phyloP scores from a whole-genome alignment of 2,329 filamentous ascomycete species.

The Leptographium radiaticola region DNA sequence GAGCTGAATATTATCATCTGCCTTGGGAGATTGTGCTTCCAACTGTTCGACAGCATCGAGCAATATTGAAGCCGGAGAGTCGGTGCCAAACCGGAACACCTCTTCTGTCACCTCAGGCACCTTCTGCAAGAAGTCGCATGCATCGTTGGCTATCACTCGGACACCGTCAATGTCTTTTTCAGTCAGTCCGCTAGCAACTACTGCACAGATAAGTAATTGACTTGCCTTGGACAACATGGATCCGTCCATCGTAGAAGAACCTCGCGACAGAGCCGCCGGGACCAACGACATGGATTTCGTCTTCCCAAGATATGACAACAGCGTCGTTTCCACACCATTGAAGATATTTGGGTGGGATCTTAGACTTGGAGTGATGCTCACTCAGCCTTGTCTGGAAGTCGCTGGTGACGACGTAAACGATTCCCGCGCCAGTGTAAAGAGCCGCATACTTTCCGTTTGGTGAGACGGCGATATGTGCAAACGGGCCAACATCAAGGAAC shows the following conservation, averaged over 20 bases:
- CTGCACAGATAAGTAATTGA: too few relatives aligned
- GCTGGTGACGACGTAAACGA: slow-evolving; percentile 83
- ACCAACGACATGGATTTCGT: slow-evolving; percentile 89
- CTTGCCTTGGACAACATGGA: slow-evolving; percentile 73
- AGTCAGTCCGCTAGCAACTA: slow-evolving; percentile 14
- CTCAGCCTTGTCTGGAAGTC: slow-evolving; percentile 89
- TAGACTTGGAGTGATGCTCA: slow-evolving; percentile 80
- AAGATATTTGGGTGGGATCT: slow-evolving; percentile 73
- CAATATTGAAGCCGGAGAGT: slow-evolving; percentile 81
- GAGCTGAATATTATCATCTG: slow-evolving; percentile 92
- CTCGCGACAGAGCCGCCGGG: slow-evolving; percentile 62
- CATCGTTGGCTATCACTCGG: slow-evolving; percentile 76
- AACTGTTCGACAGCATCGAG: slow-evolving; percentile 85
- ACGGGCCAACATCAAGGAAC: slow-evolving; percentile 81
- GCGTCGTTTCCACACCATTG: slow-evolving; percentile 97
- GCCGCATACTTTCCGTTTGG: slow-evolving; percentile 83
- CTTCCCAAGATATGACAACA: slow-evolving; percentile 89
- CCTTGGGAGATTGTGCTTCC: slow-evolving; percentile 88
- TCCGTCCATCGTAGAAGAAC: slow-evolving; percentile 82
- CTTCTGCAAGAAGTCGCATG: slow-evolving; percentile 95
- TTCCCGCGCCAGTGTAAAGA: slow-evolving; percentile 74
- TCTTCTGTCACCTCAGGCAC: slow-evolving; percentile 78
- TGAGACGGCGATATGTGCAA: slow-evolving; percentile 79
- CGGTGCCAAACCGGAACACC: slow-evolving; percentile 79
- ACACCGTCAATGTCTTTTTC: slow-evolving; percentile 63